A percentile compares a stretch with the other conserved stretches of the same genome.
phyloP scores from a whole-genome alignment of 2,329 filamentous ascomycete genomes.

The Zymoseptoria pseudotritici region DNA sequence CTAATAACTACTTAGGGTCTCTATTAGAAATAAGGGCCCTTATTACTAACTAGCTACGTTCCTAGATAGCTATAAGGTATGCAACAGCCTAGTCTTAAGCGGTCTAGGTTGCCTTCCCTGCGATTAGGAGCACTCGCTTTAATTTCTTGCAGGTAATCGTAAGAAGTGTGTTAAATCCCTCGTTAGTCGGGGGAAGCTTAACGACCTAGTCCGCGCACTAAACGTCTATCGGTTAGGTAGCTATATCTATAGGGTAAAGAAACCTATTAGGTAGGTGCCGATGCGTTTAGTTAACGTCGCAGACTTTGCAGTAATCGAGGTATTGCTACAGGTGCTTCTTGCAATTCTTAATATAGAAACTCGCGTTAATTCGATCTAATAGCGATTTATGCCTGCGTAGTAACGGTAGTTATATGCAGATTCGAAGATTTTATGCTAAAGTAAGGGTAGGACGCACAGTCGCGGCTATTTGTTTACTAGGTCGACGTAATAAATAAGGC shows the following conservation, averaged over 20 bases:
- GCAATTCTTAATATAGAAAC: background rate
- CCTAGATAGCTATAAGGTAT: slow-evolving; percentile 1
- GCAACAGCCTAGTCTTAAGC: background rate
- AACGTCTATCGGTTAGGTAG: background rate
- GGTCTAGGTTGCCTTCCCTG: background rate
- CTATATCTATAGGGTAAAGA: background rate
- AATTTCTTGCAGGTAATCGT: slow-evolving; percentile 1
- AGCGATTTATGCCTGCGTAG: background rate
- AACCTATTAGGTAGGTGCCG: background rate
- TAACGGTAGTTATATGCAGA: background rate
- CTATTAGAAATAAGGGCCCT: slow-evolving; percentile 1
- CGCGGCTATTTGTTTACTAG: background rate
- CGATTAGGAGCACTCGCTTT: slow-evolving; percentile 1
- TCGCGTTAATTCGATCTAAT: background rate
- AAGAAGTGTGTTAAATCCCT: background rate
- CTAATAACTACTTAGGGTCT: slow-evolving; percentile 1
- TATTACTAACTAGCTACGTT: background rate
- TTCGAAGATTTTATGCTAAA: background rate
- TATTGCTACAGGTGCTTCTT: background rate
- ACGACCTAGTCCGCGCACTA: background rate
- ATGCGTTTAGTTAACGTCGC: background rate
- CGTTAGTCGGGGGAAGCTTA: background rate
- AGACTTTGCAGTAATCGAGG: background rate
- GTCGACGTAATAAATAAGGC: slow-evolving; percentile 2
- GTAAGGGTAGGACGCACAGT: background rate